Base-by-base conservation (phyloP, 2,329 filamentous ascomycete species). In the Bretziella fagacearum region DNA sequence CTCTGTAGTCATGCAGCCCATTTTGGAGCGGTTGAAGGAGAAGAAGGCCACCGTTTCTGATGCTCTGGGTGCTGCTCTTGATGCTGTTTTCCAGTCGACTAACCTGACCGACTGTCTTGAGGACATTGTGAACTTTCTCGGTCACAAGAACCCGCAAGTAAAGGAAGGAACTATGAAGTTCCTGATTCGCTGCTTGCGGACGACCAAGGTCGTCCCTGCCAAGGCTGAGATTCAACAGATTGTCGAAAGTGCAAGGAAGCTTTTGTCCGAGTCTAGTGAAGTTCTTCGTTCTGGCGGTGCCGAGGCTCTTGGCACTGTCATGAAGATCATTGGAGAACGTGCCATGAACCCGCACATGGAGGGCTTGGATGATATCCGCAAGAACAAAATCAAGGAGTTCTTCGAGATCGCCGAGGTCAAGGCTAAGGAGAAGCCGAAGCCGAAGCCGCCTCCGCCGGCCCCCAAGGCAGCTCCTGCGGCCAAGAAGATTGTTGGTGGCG, bases 251-350 rank as follows among this genome's bases (percentile, higher is more conserved):
- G 79, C 78, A 23, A 95, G 89, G 57, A 96, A 94, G 62, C 68
- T 96, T 6, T 69, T 98, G 13, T 80, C 87, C 0, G 91, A 98
- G 59, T 89, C 84, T 0, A 87, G 79, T 54, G 87, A 93, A 55
- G 79, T 73, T 2, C 75, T 93, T 50, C 77, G 91, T 63, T 81
- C 89, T 42, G 86, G 85, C 25, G 91, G 87, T 60, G 87, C 87
- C 11, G 91, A 98, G 61, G 79, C 91, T 27, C 68, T 98, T 2
- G 91, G 93, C 53, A 94, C 87, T 0, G 63, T 98, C 43, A 96
- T 95, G 91, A 98, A 96, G 66, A 96, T 98, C 47, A 84, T 96
- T 66, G 89, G 91, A 35, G 93, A 98, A 62, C 77, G 91, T 49
- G 84, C 84, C 45, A 98, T 98, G 91, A 85, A 82, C 36, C 81